phyloP scores from a whole-genome alignment of 78 protist species.

The Monosiga brevicollis region DNA sequence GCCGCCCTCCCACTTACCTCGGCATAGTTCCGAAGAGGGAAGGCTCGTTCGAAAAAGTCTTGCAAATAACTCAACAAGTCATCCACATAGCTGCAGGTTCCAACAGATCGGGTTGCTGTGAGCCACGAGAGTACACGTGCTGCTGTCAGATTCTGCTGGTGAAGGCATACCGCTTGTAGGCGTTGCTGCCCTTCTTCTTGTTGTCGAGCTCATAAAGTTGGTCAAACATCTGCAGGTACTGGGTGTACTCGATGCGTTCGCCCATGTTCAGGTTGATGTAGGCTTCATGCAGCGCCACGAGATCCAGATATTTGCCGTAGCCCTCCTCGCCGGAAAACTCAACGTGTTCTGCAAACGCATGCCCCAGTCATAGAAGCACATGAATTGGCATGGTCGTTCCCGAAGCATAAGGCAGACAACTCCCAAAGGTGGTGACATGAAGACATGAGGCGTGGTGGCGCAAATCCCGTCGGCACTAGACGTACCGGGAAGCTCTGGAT shows the following conservation, averaged over 20 bases:
- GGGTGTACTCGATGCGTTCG: conserved; percentile 16
- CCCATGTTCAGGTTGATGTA: neutral
- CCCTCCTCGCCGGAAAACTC: conserved; percentile 12
- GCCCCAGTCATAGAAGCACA: neutral
- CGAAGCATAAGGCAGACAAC: too few relatives aligned
- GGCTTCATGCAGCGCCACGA: neutral
- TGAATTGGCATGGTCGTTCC: too few relatives aligned
- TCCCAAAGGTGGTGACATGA: too few relatives aligned
- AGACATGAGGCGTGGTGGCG: too few relatives aligned
- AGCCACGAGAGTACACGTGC: conserved; percentile 30
- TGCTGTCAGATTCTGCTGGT: conserved; percentile 23
- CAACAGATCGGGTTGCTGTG: conserved; percentile 6
- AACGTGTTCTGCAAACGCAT: neutral
- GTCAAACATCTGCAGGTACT: conserved; percentile 27
- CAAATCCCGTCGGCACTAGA: too few relatives aligned
- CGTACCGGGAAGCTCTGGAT: too few relatives aligned
- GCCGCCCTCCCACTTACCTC: too few relatives aligned
- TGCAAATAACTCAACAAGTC: conserved; percentile 14
- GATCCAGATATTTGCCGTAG: neutral
- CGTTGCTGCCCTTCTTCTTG: conserved; percentile 2
- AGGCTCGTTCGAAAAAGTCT: neutral
- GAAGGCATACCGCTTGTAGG: neutral
- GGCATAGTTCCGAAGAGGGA: neutral
- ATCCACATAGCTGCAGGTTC: too few relatives aligned
- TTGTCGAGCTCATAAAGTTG: conserved; percentile 24